Conservation (phyloP, 2,329 filamentous ascomycete genomes). For the Arthroderma uncinatum region DNA sequence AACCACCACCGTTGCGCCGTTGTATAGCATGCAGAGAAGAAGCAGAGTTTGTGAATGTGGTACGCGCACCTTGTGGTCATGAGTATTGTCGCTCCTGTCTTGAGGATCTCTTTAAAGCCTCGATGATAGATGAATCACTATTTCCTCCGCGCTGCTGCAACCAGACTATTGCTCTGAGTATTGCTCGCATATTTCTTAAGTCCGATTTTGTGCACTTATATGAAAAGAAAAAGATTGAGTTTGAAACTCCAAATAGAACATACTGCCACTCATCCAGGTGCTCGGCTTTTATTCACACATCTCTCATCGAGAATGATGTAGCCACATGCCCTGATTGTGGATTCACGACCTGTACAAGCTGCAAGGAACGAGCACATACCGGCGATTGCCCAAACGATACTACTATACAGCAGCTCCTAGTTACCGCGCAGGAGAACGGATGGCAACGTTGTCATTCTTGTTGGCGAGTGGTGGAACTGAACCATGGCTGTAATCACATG, state of each 20-base stretch:
- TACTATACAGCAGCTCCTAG: conserved; percentile 33
- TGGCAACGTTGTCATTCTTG: conserved; percentile 71
- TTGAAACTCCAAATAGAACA: conserved; percentile 16
- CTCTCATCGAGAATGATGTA: conserved; percentile 11
- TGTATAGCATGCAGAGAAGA: conserved; percentile 24
- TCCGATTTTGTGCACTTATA: conserved; percentile 8
- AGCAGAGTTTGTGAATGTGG: conserved; percentile 21
- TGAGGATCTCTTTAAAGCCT: background rate
- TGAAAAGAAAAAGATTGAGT: conserved; percentile 19
- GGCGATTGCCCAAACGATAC: conserved; percentile 20
- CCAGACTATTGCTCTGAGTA: conserved; percentile 14
- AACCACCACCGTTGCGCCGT: background rate
- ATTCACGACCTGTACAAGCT: conserved; percentile 18
- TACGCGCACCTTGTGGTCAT: conserved; percentile 9
- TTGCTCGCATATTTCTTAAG: conserved; percentile 10
- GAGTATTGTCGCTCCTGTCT: conserved; percentile 4
- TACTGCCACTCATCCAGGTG: conserved; percentile 21
- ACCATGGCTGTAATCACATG: conserved; percentile 27
- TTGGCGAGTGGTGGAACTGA: conserved; percentile 39
- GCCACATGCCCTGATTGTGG: conserved; percentile 18
- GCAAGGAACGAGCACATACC: conserved; percentile 18
- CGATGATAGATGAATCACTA: conserved; percentile 16
- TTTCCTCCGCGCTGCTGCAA: conserved; percentile 24
- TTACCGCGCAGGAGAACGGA: conserved; percentile 54
- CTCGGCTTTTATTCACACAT: conserved; percentile 19